Percentiles rank a stretch among this genome's conserved stretches.
Conservation (phyloP, 2,329 filamentous ascomycete genomes). For the Paraphoma sp. region DNA sequence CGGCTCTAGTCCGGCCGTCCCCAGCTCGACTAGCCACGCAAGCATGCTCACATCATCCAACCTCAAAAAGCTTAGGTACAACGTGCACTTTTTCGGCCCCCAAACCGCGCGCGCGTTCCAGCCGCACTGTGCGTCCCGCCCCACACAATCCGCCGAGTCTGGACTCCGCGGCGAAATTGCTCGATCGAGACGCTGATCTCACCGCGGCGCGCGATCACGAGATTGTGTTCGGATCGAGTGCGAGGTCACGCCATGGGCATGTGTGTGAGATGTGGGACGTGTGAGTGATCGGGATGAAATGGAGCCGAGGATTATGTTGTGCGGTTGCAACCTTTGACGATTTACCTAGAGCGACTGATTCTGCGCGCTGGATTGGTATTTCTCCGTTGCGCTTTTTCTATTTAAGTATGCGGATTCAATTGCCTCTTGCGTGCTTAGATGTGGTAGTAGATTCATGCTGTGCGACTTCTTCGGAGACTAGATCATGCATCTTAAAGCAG, state of each 20-base stretch:
- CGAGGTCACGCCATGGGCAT: background rate
- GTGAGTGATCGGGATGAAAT: no score
- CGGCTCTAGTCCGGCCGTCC: background rate
- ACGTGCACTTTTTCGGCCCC: no score
- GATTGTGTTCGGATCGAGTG: background rate
- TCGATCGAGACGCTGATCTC: background rate
- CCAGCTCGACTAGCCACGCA: background rate
- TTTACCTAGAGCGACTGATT: no score
- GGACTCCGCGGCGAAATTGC: background rate
- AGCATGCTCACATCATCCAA: constrained; percentile 2
- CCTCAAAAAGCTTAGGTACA: background rate
- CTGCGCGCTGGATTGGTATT: no score
- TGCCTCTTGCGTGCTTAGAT: background rate
- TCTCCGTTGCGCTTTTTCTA: no score
- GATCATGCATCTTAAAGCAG: background rate
- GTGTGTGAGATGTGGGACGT: background rate
- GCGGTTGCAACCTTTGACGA: no score
- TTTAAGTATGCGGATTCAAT: no score
- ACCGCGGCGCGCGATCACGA: background rate
- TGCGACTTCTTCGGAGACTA: background rate
- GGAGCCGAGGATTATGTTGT: no score
- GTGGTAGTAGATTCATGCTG: background rate
- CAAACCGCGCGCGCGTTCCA: background rate
- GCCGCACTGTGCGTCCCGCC: no score
- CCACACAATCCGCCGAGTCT: background rate